Conservation (phyloP, 768 basidiomycete genomes). For the Tylopilus subfusipes region DNA sequence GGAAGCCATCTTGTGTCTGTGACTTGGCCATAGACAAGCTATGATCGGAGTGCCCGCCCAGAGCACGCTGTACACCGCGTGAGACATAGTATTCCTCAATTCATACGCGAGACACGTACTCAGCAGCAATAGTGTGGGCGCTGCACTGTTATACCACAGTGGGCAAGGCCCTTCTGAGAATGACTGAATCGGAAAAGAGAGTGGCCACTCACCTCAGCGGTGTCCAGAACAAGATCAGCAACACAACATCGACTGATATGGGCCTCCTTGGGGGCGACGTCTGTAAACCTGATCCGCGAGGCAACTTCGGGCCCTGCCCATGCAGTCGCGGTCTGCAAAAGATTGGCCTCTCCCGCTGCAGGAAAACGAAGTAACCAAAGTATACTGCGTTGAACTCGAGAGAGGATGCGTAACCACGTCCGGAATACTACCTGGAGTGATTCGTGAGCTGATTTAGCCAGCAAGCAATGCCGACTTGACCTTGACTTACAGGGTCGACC, state of each 20-base stretch:
- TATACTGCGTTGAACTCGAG: constrained; percentile 42
- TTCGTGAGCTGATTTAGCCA: constrained; percentile 1
- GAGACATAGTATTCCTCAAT: background rate
- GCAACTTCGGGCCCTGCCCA: constrained; percentile 49
- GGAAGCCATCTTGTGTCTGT: constrained; percentile 48
- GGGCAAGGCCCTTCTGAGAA: background rate
- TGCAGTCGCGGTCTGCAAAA: constrained; percentile 37
- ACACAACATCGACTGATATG: constrained; percentile 45
- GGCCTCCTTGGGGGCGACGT: constrained; percentile 44
- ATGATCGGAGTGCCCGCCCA: constrained; percentile 52
- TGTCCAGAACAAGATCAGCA: constrained; percentile 52
- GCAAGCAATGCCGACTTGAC: background rate
- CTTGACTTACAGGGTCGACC: constrained; percentile 37
- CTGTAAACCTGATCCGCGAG: constrained; percentile 44
- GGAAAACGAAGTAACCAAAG: constrained; percentile 55
- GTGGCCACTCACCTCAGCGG: constrained; percentile 39
- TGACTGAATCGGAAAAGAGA: background rate
- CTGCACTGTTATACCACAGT: constrained; percentile 37
- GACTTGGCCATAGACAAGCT: constrained; percentile 42
- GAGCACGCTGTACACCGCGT: constrained; percentile 36
- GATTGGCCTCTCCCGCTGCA: constrained; percentile 42
- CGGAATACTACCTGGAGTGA: constrained; percentile 38
- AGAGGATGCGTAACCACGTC: constrained; percentile 47
- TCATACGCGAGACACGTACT: constrained; percentile 31
- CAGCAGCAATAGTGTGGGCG: constrained; percentile 49